Conservation (phyloP, 371 early-diverging fungal species). For the Actinomucor elegans region DNA sequence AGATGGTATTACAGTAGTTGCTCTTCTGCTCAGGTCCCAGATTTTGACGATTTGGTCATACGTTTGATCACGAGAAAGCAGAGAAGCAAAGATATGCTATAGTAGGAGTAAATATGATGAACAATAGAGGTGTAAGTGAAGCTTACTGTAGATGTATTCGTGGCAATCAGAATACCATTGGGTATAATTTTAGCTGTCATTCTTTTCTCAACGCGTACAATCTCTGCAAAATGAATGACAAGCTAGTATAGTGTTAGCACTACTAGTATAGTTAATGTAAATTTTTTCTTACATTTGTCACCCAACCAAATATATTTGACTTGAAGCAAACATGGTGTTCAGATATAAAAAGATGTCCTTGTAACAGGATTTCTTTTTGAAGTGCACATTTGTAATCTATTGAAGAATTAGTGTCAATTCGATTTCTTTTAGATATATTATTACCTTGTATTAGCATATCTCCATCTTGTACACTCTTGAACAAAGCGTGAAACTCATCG, state of each 20-base stretch:
- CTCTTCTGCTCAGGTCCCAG: conserved; percentile 51
- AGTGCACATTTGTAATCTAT: conserved; percentile 89
- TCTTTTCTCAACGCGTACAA: conserved; percentile 77
- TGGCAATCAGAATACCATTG: conserved; percentile 81
- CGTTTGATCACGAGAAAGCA: conserved; percentile 77
- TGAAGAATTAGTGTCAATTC: background rate
- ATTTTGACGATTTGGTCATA: conserved; percentile 68
- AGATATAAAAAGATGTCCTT: conserved; percentile 89
- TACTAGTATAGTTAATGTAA: too few relatives aligned
- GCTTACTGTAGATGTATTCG: conserved; percentile 62
- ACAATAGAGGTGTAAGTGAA: too few relatives aligned
- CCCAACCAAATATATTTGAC: conserved; percentile 95
- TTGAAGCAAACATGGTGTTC: conserved; percentile 90
- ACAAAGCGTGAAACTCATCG: conserved; percentile 58
- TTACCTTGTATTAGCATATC: conserved; percentile 61
- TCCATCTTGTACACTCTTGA: conserved; percentile 54
- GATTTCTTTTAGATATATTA: background rate
- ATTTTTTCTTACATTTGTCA: conserved; percentile 83
- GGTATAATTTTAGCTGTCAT: conserved; percentile 85
- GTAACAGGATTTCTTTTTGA: conserved; percentile 90
- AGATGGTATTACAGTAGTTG: conserved; percentile 4
- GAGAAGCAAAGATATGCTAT: conserved; percentile 77
- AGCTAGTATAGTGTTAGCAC: too few relatives aligned
- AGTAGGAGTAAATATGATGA: too few relatives aligned
- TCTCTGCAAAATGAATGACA: conserved; percentile 79